Evolutionary conservation across 2,329 filamentous ascomycete genomes (phyloP), one percentile per base, ranked within the genome.

Genomic region (Cladosporium sp.): DNA sequence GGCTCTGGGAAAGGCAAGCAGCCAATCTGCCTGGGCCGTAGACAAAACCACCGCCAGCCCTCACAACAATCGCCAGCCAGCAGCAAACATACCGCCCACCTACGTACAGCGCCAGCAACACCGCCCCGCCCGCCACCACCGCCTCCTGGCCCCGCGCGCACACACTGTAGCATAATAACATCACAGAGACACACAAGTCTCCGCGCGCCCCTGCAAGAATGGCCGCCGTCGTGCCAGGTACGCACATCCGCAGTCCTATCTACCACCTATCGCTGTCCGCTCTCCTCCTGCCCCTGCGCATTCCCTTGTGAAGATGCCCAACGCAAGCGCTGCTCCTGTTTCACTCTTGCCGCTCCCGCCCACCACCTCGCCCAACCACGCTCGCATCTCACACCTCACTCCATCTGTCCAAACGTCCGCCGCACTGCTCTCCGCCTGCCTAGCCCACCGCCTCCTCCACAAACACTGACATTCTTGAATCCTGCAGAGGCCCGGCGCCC

Each of bases 321-420:
- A 47, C 41, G 63, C 63, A 59, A 49, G 63, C 63, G 63, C 63
- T 65, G 52, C 64, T 65, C 62, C 61, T 62, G 65, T 66, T 68
- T 67, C 65, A 47, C 44, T 26, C 59, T 59, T 63, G 58, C 63
- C 58, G 57, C 44, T 61, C 54, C 41, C 64, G 38, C 44, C 41
- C 64, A 28, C 41, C 64, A 28, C 52, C 34, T 36, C 34, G 38
- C 54, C 59, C 52, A 58, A 64, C 51, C 49, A 57, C 49, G 41
- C 41, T 21, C 41, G 38, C 55, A 32, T 24, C 55, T 24, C 58
- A 38, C 26, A 51, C 47, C 15, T 54, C 32, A 55, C 60, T 34
- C 49, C 7, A n/a, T 30, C 34, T 18, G 24, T 38, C 36, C 51
- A 47, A 36, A 62, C 21, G 32, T 21, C 59, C 49, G 32, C 24